Evolutionary conservation across 2,329 filamentous ascomycete genomes (phyloP), one percentile per base, ranked within the genome.

Genomic region (Botrytis deweyae): DNA sequence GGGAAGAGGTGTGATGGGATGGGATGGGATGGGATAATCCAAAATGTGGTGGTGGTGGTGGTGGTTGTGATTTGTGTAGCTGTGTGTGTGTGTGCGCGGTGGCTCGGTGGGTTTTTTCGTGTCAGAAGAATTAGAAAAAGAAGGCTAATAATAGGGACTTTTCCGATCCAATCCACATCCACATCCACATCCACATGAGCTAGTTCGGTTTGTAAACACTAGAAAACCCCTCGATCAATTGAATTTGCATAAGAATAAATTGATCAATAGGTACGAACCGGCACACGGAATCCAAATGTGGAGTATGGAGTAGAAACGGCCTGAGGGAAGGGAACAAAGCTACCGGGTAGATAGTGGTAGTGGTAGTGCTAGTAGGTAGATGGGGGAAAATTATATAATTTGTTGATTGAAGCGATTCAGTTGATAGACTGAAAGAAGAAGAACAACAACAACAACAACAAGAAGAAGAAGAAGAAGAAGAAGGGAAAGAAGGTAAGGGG

Each of bases 61-160:
- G 52, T 55, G 52, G n/a, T 55, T 18, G 14, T 55, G 49, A 55
- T 55, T 55, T 55, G 49, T 55, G 49, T 55, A 55, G 25, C 25
- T 18, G 55, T 40, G 59, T 71, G 69, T 71, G 69, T 40, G 61
- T 44, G 61, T 42, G 61, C 22, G 44, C 46, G n/a, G 70, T 67
- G n/a, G 46, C 52, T 58, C 52, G n/a, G 52, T 58, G 52, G 52
- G 52, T 58, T 58, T 58, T 55, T 72, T 72, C 61, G 58, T 65
- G 59, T 64, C 44, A 72, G 59, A 63, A 71, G 61, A 72, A 72
- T 66, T 72, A n/a, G 36, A 44, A 42, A 58, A 63, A 59, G 58
- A 20, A 38, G 22, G 25, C 64, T 67, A 67, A 52, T 33, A 66
- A 64, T 36, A 38, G 42, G 38, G n/a, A 22, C 33, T 18, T 58